phyloP scores from a whole-genome alignment of 225 moss, liverwort and hornwort species.

The Climacium dendroides region DNA sequence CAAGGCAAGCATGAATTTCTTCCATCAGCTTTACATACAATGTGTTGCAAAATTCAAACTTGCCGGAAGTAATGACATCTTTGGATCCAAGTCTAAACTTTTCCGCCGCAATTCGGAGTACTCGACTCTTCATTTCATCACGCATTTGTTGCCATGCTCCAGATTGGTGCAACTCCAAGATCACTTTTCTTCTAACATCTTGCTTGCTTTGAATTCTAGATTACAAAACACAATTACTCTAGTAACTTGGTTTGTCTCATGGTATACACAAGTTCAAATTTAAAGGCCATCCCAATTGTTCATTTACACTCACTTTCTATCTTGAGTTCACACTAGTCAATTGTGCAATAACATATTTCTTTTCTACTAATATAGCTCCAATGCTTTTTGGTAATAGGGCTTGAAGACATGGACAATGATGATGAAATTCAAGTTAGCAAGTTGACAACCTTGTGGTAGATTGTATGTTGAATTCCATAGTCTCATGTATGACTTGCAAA shows the following conservation, averaged over 20 bases:
- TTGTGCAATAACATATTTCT: too few relatives aligned
- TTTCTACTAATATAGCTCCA: background rate
- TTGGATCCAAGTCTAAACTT: slow-evolving; percentile 56
- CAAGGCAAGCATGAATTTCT: slow-evolving; percentile 52
- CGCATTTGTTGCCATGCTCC: slow-evolving; percentile 85
- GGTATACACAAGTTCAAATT: background rate
- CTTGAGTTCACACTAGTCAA: background rate
- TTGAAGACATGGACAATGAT: background rate
- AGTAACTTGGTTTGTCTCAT: background rate
- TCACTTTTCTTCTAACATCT: slow-evolving; percentile 61
- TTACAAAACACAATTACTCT: background rate
- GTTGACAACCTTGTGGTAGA: background rate
- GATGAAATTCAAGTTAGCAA: background rate
- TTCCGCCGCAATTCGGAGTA: slow-evolving; percentile 48
- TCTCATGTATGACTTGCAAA: background rate
- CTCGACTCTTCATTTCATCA: slow-evolving; percentile 84
- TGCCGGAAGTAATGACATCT: slow-evolving; percentile 35
- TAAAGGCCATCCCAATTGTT: background rate
- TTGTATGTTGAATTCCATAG: background rate
- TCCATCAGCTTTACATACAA: slow-evolving; percentile 64
- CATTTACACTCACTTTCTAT: background rate
- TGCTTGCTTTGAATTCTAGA: slow-evolving; percentile 57
- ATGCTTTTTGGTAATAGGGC: too few relatives aligned
- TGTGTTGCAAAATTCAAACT: slow-evolving; percentile 93
- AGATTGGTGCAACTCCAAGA: slow-evolving; percentile 43